Evolutionary conservation across 495 filamentous ascomycete genomes (phyloP).

Genomic region (Viridothelium virens): DNA sequence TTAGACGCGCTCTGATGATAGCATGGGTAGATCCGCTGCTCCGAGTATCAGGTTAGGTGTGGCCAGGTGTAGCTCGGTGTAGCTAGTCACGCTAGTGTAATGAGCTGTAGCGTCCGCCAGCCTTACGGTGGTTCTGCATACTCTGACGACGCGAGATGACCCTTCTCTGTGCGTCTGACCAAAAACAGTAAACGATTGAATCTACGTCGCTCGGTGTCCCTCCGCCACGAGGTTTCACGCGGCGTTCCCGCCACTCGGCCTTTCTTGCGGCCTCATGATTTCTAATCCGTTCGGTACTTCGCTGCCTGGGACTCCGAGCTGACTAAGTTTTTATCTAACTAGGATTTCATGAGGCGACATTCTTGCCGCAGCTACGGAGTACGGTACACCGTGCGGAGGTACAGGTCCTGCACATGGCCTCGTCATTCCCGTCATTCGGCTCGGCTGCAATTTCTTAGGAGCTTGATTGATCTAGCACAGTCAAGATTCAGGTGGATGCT

Average conservation of each 20-base stretch:
- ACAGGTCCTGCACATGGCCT: too few relatives aligned
- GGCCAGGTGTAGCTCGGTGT: too few relatives aligned
- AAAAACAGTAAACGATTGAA: not conserved
- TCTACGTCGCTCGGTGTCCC: not conserved
- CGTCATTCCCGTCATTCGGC: too few relatives aligned
- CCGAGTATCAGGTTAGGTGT: too few relatives aligned
- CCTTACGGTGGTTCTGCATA: too few relatives aligned
- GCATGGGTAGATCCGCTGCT: too few relatives aligned
- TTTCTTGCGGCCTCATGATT: not conserved
- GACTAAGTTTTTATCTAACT: not conserved
- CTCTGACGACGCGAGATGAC: too few relatives aligned
- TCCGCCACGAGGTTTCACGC: not conserved
- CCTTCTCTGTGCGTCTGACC: too few relatives aligned
- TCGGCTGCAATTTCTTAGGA: not conserved
- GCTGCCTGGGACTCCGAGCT: not conserved
- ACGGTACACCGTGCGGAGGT: not conserved
- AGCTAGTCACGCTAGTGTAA: too few relatives aligned
- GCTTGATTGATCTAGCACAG: not conserved
- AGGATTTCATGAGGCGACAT: not conserved
- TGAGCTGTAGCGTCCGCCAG: too few relatives aligned
- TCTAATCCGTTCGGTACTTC: conserved; percentile 1
- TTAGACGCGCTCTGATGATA: too few relatives aligned
- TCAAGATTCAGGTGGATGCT: not conserved
- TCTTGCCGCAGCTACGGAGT: not conserved
- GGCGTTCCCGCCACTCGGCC: not conserved